Percentiles rank a stretch among this genome's conserved stretches.
These are phyloP conservation scores for Noccaea bulbosa DNA, from an alignment of 345 rosid species.

Conservation along the genomic window DNA sequence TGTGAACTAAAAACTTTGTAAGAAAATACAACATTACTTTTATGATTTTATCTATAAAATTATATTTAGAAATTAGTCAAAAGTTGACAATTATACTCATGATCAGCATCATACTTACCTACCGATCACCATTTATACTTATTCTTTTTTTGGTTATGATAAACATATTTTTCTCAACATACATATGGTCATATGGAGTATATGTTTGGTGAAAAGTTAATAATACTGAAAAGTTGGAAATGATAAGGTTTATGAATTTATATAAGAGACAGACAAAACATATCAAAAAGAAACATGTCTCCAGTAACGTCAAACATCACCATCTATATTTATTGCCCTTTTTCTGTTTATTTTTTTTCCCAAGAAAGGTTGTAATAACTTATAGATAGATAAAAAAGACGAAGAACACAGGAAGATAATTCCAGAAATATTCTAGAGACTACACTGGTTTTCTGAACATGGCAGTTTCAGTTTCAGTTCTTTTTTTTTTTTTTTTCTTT, in stretches of 20 bases:
- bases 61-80: too few relatives aligned
- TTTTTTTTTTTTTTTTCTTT: conserved; percentile 35
- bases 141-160: background rate
- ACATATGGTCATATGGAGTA: too few relatives aligned
- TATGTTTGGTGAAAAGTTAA: conserved; percentile 37
- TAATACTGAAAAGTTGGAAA: conserved; percentile 31
- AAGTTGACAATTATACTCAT: too few relatives aligned
- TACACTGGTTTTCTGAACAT: conserved; percentile 28
- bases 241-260: conserved; percentile 20
- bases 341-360: background rate
- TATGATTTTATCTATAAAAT: too few relatives aligned
- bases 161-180: background rate
- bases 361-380: conserved; percentile 18
- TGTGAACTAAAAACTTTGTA: too few relatives aligned
- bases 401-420: conserved; percentile 30
- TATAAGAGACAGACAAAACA: conserved; percentile 35
- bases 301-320: conserved; percentile 42
- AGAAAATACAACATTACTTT: too few relatives aligned
- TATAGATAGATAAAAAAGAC: background rate
- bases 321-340: conserved; percentile 38
- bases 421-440: conserved; percentile 22
- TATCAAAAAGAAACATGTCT: conserved; percentile 37
- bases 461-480: conserved; percentile 29
- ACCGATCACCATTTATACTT: background rate
- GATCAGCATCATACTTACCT: too few relatives aligned